Evolutionary conservation across 2,329 filamentous ascomycete genomes (phyloP), one percentile per base, ranked within the genome.

Genomic region (Diplodia seriata): DNA sequence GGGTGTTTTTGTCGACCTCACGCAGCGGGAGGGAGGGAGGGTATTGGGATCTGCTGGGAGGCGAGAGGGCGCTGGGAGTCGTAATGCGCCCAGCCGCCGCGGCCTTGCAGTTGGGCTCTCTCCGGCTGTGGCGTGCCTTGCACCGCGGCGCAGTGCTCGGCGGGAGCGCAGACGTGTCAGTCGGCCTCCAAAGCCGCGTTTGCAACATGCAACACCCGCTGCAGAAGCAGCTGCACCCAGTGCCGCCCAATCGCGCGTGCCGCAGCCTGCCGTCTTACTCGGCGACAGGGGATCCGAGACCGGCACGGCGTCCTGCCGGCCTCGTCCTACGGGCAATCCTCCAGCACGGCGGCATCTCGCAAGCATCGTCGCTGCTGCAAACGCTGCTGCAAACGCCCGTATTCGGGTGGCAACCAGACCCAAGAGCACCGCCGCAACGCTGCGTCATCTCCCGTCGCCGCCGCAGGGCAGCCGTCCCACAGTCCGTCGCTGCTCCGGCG

Each of bases 41-140:
- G 56, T 61, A 63, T 63, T 63, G 31, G 29, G 59, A 63, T 63
- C 59, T 63, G 12, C 59, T 63, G 59, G 59, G 59, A 63, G 59
- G 59, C 59, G 59, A 51, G 59, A 47, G 23, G 59, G 47, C 59
- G 59, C 47, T 40, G 59, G 43, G 47, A 63, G 59, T 63, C 59
- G 59, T 63, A 51, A 51, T 63, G 59, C 59, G 59, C 59, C 59
- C 59, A 63, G 59, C 59, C 43, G 47, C 31, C 31, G 31, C 31
- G 31, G 31, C 31, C 31, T 33, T 49, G 56, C 56, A 61, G 59
- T 63, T 63, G 59, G 59, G 59, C 59, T 63, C 43, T 38, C 59
- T 36, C 43, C 57, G 57, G 57, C 57, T 51, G 59, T 51, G 59
- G 59, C 59, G 59, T 63, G 59, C 59, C 59, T 63, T 63, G 47